Conservation (phyloP, 2,329 filamentous ascomycete genomes). For the Microdochium bolleyi region DNA sequence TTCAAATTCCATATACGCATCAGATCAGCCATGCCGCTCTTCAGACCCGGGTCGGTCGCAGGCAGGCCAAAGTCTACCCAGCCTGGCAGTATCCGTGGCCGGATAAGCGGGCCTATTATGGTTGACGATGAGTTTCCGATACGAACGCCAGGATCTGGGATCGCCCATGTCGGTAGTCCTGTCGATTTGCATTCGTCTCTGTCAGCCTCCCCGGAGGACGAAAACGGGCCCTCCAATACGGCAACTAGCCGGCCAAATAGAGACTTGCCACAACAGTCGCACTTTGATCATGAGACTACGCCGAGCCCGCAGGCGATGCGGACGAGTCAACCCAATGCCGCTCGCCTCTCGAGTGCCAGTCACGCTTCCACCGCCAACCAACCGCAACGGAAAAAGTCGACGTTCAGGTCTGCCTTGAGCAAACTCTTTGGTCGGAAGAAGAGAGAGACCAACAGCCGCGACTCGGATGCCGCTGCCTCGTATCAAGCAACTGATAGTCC, state of each 20-base stretch:
- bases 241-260: conserved; percentile 10
- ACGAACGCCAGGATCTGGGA: conserved; percentile 30
- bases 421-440: conserved; percentile 52
- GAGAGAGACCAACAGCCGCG: conserved; percentile 29
- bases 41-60: conserved; percentile 33
- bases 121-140: conserved; percentile 50
- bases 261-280: conserved; percentile 4
- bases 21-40: conserved; percentile 27
- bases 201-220: conserved; percentile 11
- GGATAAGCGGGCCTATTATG: conserved; percentile 54
- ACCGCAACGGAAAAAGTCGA: conserved; percentile 49
- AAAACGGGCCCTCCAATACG: conserved; percentile 11
- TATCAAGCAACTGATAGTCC: conserved; percentile 15
- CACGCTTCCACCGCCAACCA: conserved; percentile 25
- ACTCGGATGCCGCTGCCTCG: conserved; percentile 17
- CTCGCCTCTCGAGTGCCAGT: conserved; percentile 31
- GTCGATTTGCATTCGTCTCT: conserved; percentile 10
- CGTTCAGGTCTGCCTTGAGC: conserved; percentile 45
- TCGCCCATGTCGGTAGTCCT: conserved; percentile 22
- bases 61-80: conserved; percentile 31
- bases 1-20: conserved; percentile 4
- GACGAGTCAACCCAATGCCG: not conserved
- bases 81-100: conserved; percentile 43
- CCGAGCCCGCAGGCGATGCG: not conserved
- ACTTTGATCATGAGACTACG: conserved; percentile 4